Conservation (phyloP, 1,284 basidiomycete genomes). For the Inonotus hispidus region DNA sequence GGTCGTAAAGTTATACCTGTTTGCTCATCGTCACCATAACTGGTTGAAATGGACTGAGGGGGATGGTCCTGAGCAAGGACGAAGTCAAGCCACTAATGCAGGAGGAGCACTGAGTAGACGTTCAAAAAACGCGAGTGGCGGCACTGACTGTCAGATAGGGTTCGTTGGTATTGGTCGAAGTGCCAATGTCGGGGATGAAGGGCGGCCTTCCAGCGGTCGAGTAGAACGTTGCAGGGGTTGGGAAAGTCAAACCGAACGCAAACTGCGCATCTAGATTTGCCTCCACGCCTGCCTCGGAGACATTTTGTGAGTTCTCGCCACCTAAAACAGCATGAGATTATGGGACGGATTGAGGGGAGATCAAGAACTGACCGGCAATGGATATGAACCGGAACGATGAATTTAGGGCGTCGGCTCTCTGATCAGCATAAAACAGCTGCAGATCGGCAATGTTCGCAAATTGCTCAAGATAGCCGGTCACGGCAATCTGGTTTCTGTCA, state of each 20-base stretch:
- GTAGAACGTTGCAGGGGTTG: constrained; percentile 45
- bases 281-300: constrained; percentile 51
- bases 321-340: constrained; percentile 29
- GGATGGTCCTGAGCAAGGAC: constrained; percentile 36
- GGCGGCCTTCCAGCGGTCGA: constrained; percentile 59
- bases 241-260: constrained; percentile 55
- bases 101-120: constrained; percentile 11
- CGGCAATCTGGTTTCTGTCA: constrained; percentile 44
- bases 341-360: constrained; percentile 6
- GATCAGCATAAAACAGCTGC: constrained; percentile 43
- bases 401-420: constrained; percentile 40
- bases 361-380: constrained; percentile 38
- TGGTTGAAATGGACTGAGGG: constrained; percentile 57
- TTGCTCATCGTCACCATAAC: constrained; percentile 67
- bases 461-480: constrained; percentile 51
- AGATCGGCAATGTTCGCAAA: constrained; percentile 55
- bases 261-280: constrained; percentile 70
- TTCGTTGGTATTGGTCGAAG: constrained; percentile 50
- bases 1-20: constrained; percentile 36
- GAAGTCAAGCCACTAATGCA: constrained; percentile 55
- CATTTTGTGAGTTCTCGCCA: constrained; percentile 57
- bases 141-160: constrained; percentile 48
- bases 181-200: constrained; percentile 43
- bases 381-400: constrained; percentile 41
- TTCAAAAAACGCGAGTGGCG: neutral